Base-by-base conservation (phyloP, 208 protist species). In the Vickermania ingenoplastis region DNA sequence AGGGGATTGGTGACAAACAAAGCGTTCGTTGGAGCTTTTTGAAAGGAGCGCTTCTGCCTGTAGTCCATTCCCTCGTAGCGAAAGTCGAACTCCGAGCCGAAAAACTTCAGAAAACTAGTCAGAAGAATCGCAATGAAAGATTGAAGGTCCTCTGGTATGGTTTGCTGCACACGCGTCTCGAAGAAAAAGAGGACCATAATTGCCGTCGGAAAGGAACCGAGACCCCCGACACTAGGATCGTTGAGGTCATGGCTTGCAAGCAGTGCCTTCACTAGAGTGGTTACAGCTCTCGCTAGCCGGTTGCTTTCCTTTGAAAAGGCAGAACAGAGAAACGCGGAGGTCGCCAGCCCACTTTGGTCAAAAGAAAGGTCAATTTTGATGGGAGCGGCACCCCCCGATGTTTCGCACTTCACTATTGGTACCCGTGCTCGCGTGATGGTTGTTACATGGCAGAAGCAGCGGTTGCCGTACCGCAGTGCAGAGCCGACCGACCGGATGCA, bases 161-260 rank as follows among this genome's bases (percentile, higher is more conserved):
- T 60, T 17, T 49, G 7, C 23, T 48, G 60, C 14, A 84, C 83
- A 21, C 81, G 74, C 17, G 61, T 54, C 61, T 76, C 70, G 27
- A 94, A 41, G 59, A 79, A 94, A 66, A 75, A 94, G 31, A 94
- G 64, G 14, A 91, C 88, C 66, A 94, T 76, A 2, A 94, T 52
- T 2, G 88, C 61, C 11, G 77, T 85, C 13, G 84, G 84, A 58
- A 94, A 94, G 13, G 88, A 94, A 13, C 88, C 88, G 22, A 94
- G 77, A 31, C 88, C 88, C 13, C 84, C 84, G 2, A 73, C 51
- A 61, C 84, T 92, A 3, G 88, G 83, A 61, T 94, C 88, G 59
- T 89, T 74, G 11, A 94, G 60, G 1, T 53, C 53, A 58, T 55
- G 75, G 51, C 73, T 64, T 24, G 77, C 69, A 29, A 94, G 29